Conservation (phyloP, 345 rosid species). For the Pistacia integerrima region DNA sequence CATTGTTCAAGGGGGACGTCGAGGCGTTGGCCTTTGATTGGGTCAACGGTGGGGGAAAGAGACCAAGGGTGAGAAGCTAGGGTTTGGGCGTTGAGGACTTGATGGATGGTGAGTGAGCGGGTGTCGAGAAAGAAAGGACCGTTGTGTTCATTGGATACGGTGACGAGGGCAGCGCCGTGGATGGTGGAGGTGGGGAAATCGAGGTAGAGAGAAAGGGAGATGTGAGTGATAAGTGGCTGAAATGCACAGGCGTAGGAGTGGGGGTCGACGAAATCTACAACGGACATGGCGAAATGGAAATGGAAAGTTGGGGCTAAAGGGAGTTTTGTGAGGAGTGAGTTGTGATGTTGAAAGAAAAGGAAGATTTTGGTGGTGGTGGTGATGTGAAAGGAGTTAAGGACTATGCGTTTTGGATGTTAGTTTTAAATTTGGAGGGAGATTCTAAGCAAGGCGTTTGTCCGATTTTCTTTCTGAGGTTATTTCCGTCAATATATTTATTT, state of each 20-base stretch:
- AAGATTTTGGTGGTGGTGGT: not conserved
- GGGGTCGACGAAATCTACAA: constrained; percentile 77
- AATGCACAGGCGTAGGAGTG: constrained; percentile 82
- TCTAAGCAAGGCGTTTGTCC: not conserved
- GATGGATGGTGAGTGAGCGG: constrained; percentile 56
- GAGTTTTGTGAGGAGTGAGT: too few relatives aligned
- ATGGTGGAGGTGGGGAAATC: constrained; percentile 71
- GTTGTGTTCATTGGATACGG: constrained; percentile 48
- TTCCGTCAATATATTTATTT: too few relatives aligned
- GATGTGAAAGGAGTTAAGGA: not conserved
- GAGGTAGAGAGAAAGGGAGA: constrained; percentile 72
- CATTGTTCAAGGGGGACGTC: constrained; percentile 45
- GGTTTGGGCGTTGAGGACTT: constrained; percentile 49
- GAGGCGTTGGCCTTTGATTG: constrained; percentile 55
- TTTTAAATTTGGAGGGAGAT: constrained; percentile 13
- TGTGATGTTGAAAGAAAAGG: not conserved
- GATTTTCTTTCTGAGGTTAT: not conserved
- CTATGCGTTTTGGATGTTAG: not conserved
- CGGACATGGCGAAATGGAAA: not conserved
- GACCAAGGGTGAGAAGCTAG: constrained; percentile 46
- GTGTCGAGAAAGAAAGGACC: constrained; percentile 70
- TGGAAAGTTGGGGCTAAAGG: constrained; percentile 17
- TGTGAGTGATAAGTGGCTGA: constrained; percentile 68
- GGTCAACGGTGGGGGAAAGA: constrained; percentile 41
- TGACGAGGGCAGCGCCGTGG: constrained; percentile 76